A percentile compares a stretch with the other conserved stretches of the same genome.
phyloP scores from a whole-genome alignment of 805 yeast species.

The Ogataea populi-albae region DNA sequence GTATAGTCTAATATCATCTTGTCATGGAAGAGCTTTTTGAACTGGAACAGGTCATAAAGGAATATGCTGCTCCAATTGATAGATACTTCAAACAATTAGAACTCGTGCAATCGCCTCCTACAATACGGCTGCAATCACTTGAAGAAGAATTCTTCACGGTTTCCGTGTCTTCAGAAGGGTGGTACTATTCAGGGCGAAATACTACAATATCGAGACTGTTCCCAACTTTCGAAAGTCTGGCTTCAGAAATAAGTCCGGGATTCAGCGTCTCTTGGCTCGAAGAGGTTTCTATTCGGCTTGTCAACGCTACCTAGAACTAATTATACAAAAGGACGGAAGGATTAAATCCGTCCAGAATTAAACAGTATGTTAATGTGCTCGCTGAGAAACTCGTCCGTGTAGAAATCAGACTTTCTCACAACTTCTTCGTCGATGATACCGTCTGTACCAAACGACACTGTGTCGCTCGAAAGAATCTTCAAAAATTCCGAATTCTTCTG shows the following conservation, averaged over 20 bases:
- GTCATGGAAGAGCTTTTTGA: conserved; percentile 14
- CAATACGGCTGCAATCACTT: conserved; percentile 12
- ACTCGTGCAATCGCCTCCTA: conserved; percentile 1
- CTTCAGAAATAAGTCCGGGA: conserved; percentile 12
- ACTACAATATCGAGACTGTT: conserved; percentile 1
- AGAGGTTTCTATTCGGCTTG: too few relatives aligned
- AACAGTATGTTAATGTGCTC: conserved; percentile 78
- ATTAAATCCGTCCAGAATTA: conserved; percentile 49
- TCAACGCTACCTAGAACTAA: too few relatives aligned
- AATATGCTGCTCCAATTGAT: conserved; percentile 10
- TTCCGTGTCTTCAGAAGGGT: conserved; percentile 25
- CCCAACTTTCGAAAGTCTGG: conserved; percentile 33
- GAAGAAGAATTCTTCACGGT: conserved; percentile 16
- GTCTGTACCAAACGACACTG: conserved; percentile 33
- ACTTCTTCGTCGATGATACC: conserved; percentile 67
- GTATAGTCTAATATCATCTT: too few relatives aligned
- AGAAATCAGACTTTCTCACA: conserved; percentile 81
- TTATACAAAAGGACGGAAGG: too few relatives aligned
- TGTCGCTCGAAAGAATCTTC: conserved; percentile 81
- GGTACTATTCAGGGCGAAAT: conserved; percentile 19
- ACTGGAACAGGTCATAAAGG: conserved; percentile 13
- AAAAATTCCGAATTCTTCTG: conserved; percentile 81
- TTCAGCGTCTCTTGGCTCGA: too few relatives aligned
- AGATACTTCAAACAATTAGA: conserved; percentile 9
- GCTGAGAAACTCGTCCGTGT: conserved; percentile 70